Evolutionary conservation across 768 basidiomycete genomes (phyloP).

Genomic region (Phlegmacium glaucopus): DNA sequence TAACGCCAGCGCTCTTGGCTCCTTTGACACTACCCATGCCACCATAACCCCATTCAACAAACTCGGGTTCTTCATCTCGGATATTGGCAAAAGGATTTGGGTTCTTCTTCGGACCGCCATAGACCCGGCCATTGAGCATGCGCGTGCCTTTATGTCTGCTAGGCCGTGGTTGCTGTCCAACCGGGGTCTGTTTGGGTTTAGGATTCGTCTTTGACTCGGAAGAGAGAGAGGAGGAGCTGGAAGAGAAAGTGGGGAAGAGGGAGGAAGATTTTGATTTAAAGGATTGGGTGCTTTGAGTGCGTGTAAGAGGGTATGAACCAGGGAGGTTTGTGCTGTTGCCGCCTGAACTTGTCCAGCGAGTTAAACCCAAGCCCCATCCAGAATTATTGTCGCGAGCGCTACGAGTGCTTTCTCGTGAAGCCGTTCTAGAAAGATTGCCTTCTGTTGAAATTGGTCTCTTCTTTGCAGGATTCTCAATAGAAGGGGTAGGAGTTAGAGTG

Average conservation of each 20-base stretch:
- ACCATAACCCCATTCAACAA: slow-evolving; percentile 92
- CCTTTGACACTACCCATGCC: slow-evolving; percentile 70
- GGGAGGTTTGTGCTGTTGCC: slow-evolving; percentile 10
- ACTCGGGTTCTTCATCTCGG: slow-evolving; percentile 71
- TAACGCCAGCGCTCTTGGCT: slow-evolving; percentile 34
- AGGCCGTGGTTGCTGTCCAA: slow-evolving; percentile 4
- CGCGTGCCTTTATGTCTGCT: slow-evolving; percentile 40
- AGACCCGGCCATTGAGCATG: slow-evolving; percentile 86
- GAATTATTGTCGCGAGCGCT: slow-evolving; percentile 12
- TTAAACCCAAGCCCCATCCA: slow-evolving; percentile 25
- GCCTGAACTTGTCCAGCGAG: slow-evolving; percentile 28
- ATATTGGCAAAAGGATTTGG: slow-evolving; percentile 63
- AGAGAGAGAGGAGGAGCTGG: slow-evolving; percentile 10
- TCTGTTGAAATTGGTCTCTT: slow-evolving; percentile 29
- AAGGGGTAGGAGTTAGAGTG: slow-evolving; percentile 37
- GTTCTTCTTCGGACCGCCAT: slow-evolving; percentile 48
- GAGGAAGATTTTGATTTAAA: slow-evolving; percentile 23
- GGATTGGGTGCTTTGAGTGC: slow-evolving; percentile 31
- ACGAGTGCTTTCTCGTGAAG: slow-evolving; percentile 22
- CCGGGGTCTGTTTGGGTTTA: slow-evolving; percentile 12
- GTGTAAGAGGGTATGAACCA: slow-evolving; percentile 28
- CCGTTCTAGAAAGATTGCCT: slow-evolving; percentile 37
- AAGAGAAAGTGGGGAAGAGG: slow-evolving; percentile 8
- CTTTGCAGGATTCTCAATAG: slow-evolving; percentile 24
- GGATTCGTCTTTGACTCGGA: slow-evolving; percentile 11